These are phyloP conservation scores for Colletotrichum viniferum DNA, from an alignment of 2,329 filamentous ascomycete genomes.

Conservation along the genomic window DNA sequence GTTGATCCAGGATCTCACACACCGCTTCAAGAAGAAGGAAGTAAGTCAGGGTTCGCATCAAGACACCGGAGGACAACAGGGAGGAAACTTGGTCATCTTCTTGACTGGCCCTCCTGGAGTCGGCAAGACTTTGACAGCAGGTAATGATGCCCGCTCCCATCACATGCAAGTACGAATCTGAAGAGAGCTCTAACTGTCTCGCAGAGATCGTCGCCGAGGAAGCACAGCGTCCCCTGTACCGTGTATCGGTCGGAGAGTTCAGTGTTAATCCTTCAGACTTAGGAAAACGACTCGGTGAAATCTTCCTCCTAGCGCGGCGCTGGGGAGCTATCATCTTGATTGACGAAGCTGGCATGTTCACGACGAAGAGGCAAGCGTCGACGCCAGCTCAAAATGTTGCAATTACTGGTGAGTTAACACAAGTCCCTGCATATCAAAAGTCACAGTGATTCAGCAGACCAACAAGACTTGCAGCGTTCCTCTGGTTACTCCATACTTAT, in stretches of 20 bases:
- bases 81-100: not conserved
- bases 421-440: rapidly evolving
- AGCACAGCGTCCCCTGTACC: not conserved
- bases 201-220: not conserved
- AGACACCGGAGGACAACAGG: rapidly evolving
- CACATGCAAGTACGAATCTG: not conserved
- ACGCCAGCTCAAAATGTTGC: rapidly evolving
- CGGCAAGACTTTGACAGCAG: not conserved
- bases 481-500: rapidly evolving
- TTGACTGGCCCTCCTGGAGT: not conserved
- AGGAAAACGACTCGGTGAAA: rapidly evolving
- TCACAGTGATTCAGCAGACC: rapidly evolving
- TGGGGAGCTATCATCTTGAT: not conserved
- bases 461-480: not conserved
- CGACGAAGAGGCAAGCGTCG: rapidly evolving
- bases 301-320: rapidly evolving
- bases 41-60: rapidly evolving
- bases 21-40: not conserved
- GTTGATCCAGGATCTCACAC: not conserved
- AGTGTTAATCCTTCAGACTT: rapidly evolving
- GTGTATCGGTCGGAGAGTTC: not conserved
- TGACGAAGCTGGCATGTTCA: not conserved
- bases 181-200: rapidly evolving
- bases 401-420: rapidly evolving
- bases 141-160: not conserved